Conservation (phyloP, 2,329 filamentous ascomycete species). For the Fusarium hostae region DNA sequence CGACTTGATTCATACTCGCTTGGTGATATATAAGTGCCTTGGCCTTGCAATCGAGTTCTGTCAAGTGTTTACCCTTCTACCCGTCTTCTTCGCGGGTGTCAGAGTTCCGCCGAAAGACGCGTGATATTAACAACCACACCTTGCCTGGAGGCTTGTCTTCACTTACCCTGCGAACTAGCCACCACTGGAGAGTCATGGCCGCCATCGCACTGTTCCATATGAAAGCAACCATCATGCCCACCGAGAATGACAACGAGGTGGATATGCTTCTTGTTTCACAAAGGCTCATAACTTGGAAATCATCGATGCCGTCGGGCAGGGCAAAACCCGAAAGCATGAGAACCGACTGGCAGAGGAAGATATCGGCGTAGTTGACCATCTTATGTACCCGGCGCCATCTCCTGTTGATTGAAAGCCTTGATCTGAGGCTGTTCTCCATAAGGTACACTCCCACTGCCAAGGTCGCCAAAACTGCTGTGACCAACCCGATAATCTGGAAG, state of each 20-base stretch:
- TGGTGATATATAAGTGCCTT: too few relatives aligned
- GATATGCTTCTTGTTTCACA: background rate
- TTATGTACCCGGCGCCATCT: background rate
- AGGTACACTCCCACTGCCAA: background rate
- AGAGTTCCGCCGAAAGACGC: background rate
- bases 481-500: accelerated
- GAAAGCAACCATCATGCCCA: background rate
- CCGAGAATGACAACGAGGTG: accelerated
- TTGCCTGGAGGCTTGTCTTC: background rate
- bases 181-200: background rate
- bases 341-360: background rate
- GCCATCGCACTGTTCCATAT: background rate
- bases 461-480: background rate
- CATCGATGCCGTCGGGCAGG: background rate
- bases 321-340: background rate
- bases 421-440: background rate
- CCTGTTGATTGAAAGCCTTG: background rate
- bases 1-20: accelerated
- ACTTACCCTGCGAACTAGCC: background rate
- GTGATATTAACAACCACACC: background rate
- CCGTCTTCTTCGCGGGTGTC: background rate
- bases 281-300: background rate
- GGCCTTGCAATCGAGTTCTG: too few relatives aligned
- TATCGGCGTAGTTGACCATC: background rate
- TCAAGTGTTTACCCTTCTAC: too few relatives aligned